Evolutionary conservation across 768 basidiomycete species (phyloP), one percentile per base, ranked within the genome.

Genomic region (Russula virescens): DNA sequence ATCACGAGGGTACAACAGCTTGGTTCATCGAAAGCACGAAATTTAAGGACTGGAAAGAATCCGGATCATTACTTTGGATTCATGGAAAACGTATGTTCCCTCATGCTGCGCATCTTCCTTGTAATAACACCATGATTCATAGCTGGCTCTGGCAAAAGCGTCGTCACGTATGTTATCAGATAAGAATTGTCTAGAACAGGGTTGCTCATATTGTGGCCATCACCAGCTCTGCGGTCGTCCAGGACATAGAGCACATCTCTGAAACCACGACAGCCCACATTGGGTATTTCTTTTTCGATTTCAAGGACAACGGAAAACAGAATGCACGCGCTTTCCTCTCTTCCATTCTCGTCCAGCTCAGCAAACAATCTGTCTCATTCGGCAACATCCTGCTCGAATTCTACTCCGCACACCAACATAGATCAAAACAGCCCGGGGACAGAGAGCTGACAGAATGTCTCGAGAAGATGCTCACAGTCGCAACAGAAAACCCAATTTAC

Each of bases 71-170:
- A 2, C 46, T 56, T 11, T 56, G 55, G 55, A 26, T 54, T 21
- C 23, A 54, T 4, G 40, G 38, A 25, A 54, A 54, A 25, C 53
- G 53, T 26, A 54, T 14, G 53, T 26, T 23, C 2, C 25, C 21
- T 21, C 38, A 4, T 10, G 3, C 6, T 51, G 1, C n/a, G 9
- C 19, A 7, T 23, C 38, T 23, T 34, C 2, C 1, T 5, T 16
- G 23, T 54, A 3, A 25, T 5, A 40, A 42, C 31, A 1, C n/a
- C 13, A 2, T 1, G 1, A 28, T 49, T 31, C 2, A 28, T 34
- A 56, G 55, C 55, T 43, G 55, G 55, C 7, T 31, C 55, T 45
- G 55, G 55, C 9, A 56, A 56, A 5, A 56, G 42, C 40, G 19
- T 56, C 5, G 25, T 56, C 9, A 26, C 23, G 48, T 49, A 49